These are phyloP conservation scores for Cryphonectria parasitica DNA, from an alignment of 2,329 filamentous ascomycete species.

Conservation along the genomic window DNA sequence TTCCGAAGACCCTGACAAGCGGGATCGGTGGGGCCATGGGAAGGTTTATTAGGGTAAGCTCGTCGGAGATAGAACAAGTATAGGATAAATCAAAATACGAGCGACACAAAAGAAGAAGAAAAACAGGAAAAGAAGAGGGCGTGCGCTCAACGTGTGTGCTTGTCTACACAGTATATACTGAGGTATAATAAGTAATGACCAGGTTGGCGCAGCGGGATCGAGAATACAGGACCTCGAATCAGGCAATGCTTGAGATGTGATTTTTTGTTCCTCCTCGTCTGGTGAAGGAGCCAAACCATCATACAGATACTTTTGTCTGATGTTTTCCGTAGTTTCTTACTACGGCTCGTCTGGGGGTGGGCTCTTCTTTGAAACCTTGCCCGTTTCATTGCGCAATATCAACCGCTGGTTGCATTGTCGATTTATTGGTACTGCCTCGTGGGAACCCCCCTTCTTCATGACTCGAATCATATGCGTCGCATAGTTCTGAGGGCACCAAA, in stretches of 20 bases:
- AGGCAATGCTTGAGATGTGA: background rate
- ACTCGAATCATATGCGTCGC: background rate
- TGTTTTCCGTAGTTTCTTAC: background rate
- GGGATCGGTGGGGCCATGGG: background rate
- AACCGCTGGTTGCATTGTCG: background rate
- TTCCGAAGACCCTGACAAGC: background rate
- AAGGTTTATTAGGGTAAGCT: background rate
- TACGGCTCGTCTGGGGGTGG: slow-evolving; percentile 1
- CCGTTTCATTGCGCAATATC: slow-evolving; percentile 20
- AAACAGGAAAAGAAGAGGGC: background rate
- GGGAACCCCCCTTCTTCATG: background rate
- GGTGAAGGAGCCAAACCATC: background rate
- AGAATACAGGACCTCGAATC: background rate
- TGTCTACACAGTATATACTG: background rate
- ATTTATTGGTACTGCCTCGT: background rate
- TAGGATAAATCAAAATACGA: background rate
- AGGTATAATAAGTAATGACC: background rate
- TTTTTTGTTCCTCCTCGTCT: background rate
- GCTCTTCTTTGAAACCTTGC: slow-evolving; percentile 14
- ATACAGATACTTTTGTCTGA: background rate
- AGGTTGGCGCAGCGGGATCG: background rate
- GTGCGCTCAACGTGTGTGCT: background rate
- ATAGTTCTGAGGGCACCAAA: background rate
- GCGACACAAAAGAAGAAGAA: background rate
- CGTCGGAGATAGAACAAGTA: background rate